Conservation (phyloP, 306 rosid genomes). For the Delonix regia region DNA sequence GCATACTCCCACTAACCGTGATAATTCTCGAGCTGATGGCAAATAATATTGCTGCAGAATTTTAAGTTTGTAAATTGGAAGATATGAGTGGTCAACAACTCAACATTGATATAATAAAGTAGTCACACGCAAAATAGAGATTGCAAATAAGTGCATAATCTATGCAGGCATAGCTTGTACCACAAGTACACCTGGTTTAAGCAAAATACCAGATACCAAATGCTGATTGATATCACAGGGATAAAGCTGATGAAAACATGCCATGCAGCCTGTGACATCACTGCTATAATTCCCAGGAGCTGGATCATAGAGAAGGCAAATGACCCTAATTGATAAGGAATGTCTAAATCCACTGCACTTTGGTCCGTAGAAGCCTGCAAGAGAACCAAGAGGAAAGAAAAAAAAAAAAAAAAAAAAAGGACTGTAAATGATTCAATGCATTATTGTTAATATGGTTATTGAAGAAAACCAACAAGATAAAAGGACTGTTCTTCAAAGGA, state of each 20-base stretch:
- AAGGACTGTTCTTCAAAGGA: neutral
- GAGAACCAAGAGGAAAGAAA: neutral
- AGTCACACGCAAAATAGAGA: neutral
- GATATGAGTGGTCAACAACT: conserved; percentile 5
- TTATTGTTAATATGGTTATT: neutral
- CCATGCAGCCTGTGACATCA: conserved; percentile 89
- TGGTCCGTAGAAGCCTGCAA: conserved; percentile 83
- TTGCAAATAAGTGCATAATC: neutral
- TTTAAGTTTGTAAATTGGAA: conserved; percentile 25
- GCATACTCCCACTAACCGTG: conserved; percentile 70
- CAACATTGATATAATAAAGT: conserved; percentile 1
- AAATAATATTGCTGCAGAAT: conserved; percentile 2
- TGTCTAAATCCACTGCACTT: conserved; percentile 62
- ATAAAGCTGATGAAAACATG: conserved; percentile 72
- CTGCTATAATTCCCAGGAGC: conserved; percentile 71
- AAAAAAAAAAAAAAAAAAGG: neutral
- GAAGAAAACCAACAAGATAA: conserved; percentile 1
- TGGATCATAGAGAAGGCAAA: conserved; percentile 60
- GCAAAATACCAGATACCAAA: conserved; percentile 72
- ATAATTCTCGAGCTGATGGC: conserved; percentile 62
- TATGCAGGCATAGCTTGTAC: neutral
- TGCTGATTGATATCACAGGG: conserved; percentile 61
- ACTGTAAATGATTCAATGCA: neutral
- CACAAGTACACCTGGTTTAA: too few relatives aligned
- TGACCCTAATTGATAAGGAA: conserved; percentile 50